Base-by-base conservation (phyloP, 2,329 filamentous ascomycete genomes). In the Fusarium globosum region DNA sequence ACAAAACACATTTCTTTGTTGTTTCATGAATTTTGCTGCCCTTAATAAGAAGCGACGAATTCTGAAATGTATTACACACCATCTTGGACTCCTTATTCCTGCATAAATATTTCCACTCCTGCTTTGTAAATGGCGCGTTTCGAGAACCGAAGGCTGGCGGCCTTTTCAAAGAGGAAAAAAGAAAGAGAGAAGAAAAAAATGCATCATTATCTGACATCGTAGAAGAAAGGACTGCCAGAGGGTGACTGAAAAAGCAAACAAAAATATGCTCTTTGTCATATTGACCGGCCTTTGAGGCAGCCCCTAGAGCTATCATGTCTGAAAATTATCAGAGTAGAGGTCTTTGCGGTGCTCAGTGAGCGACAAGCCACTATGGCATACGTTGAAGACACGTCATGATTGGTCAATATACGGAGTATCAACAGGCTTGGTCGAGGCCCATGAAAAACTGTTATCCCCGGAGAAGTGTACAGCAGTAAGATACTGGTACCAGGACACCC, bases 11-110 rank as follows among this genome's bases (percentile, higher is more conserved):
- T 69, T 58, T 70, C 55, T 68, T 71, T 61, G 53, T 60, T 43
- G 49, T 70, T 72, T 72, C 49, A 56, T 61, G 39, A 60, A 43
- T 56, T 43, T 35, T n/a, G 26, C 36, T 49, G 30, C 38, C 43
- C 48, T 18, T 33, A 23, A 51, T 33, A 43, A 45, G 49, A 43
- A 43, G 53, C 15, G 21, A 61, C 42, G 23, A 33, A 30, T 67
- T 21, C 23, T 26, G 35, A 45, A 52, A 26, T 18, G 63, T 20
- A 41, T 68, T 21, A 23, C 38, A 43, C n/a, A 28, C 38, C 28
- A 39, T 61, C 72, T 46, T 57, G 20, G 10, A 46, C 55, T 62
- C 72, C 72, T 72, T 69, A 62, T 72, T 66, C 71, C 46, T 74
- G 72, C 72, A 74, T 65, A 15, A 46, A 9, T 38, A 35, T 26